phyloP scores from a whole-genome alignment of 2,329 filamentous ascomycete species.

The Colletotrichum eremochloae region DNA sequence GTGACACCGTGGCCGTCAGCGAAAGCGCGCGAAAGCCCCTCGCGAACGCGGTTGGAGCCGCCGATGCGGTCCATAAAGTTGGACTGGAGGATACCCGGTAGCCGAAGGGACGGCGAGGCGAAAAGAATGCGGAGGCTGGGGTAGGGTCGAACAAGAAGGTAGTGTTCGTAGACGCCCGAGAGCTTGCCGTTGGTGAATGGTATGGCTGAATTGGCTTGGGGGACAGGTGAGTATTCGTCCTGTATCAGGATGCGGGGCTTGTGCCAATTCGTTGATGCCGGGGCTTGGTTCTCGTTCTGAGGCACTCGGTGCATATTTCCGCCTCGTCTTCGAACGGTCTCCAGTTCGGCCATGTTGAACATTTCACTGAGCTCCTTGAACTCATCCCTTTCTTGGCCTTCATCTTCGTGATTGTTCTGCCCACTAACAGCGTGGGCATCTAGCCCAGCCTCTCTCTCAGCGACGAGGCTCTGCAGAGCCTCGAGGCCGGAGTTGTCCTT shows the following conservation, averaged over 20 bases:
- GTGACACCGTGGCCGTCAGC: constrained; percentile 78
- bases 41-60: constrained; percentile 60
- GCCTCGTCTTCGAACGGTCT: constrained; percentile 72
- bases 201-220: constrained; percentile 27
- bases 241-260: constrained; percentile 58
- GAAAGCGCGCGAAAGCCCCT: constrained; percentile 69
- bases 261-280: constrained; percentile 50
- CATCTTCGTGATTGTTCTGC: constrained; percentile 41
- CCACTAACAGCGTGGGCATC: constrained; percentile 47
- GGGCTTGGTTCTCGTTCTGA: constrained; percentile 59
- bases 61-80: constrained; percentile 68
- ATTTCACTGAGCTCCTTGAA: constrained; percentile 77
- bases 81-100: constrained; percentile 76
- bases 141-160: constrained; percentile 75
- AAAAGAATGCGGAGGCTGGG: constrained; percentile 77
- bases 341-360: constrained; percentile 76
- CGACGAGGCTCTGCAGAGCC: constrained; percentile 65
- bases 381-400: constrained; percentile 59
- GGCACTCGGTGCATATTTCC: constrained; percentile 70
- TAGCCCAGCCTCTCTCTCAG: constrained; percentile 48
- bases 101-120: constrained; percentile 75
- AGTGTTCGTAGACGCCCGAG: constrained; percentile 66
- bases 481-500: constrained; percentile 76
- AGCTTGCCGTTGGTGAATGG: constrained; percentile 49
- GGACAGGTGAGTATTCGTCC: constrained; percentile 49